Base-by-base conservation (phyloP, 2,329 filamentous ascomycete species). In the Xylariomycetidae sp. region DNA sequence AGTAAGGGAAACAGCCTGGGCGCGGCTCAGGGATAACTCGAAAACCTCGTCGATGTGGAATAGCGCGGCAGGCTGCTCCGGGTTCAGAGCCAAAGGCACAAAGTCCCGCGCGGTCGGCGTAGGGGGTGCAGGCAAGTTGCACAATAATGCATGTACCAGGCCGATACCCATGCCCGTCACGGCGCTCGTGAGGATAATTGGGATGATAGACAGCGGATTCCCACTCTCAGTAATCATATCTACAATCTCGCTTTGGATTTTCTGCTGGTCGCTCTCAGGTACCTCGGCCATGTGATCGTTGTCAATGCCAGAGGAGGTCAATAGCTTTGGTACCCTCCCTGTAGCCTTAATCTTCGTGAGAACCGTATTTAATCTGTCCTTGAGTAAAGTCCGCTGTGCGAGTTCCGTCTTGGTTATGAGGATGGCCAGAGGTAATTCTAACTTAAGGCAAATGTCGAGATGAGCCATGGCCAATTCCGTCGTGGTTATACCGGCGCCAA, bases 1-100 rank as follows among this genome's bases (percentile, higher is more conserved):
- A 17, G 40, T 18, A 2, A 36, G 58, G 12, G 60, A 56, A n/a
- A n/a, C n/a, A n/a, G n/a, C n/a, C n/a, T 64, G 57, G 4, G 74
- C 67, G 42, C 79, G 80, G 2, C 79, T 77, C 1, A 75, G 73
- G 1, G 82, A 76, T 11, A 89, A 74, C 37, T 76, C 85, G 57
- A 94, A 97, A 1, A 88, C 80, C 48, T 96, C 90, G 54, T 97
- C 90, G 16, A 97, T 76, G 52, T 96, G 85, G 51, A 97, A 97
- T 2, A 96, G 63, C 20, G 75, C 75, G 4, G 67, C 65, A 2
- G 79, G 75, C 35, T 76, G 71, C 38, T 79, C 70, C 1, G 77
- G 76, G 37, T 79, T 78, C 33, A 78, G 52, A 2, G 65, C 66
- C 26, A 64, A 63, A 2, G 72, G 72, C n/a, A 72, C 61, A 40